Base-by-base conservation (phyloP, 169 alveolate genomes). In the Eimeria acervulina region DNA sequence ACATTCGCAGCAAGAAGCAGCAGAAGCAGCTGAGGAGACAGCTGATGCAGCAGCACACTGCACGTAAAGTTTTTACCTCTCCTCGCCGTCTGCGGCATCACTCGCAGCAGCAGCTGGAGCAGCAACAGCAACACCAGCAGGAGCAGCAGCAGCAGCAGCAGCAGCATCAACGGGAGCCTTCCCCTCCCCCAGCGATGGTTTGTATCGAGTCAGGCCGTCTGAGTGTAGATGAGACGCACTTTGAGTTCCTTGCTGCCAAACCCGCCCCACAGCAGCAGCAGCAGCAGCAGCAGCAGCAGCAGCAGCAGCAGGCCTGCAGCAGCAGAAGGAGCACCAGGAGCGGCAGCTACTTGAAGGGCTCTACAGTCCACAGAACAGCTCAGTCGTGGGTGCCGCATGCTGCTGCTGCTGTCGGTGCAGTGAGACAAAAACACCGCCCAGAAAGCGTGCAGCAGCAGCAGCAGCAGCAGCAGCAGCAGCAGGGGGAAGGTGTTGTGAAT, bases 271-370 rank as follows among this genome's bases (percentile, higher is more conserved):
- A 78, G 68, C 63, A 78, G 63, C 66, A 78, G 89, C 89, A 78
- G 89, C 89, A 78, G 63, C 66, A 78, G 89, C 66, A 78, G 89
- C 89, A 44, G 63, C 89, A 78, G 89, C 89, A 72, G 89, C 63
- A 78, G 88, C 88, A 78, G 89, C 89, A 36, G 66, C 89, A 38
- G 55, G n/a, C n/a, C 78, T 7, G 55, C 12, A 47, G 55, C 55
- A 31, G 78, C 59, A 36, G 31, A 12, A 36, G 81, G 42, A 31
- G 55, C 89, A 78, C 23, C 66, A 78, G 89, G 63, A 78, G 89
- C 89, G 42, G 89, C 83, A 72, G 83, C 83, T 33, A 38, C 51
- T 3, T 72, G 31, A 72, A 51, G 23, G 61, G 63, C 31, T 38
- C 63, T 5, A 42, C 89, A 31, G 23, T 42, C 4, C 89, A 78